Evolutionary conservation across 305 asterid genomes (phyloP).

Genomic region (Withania somnifera): DNA sequence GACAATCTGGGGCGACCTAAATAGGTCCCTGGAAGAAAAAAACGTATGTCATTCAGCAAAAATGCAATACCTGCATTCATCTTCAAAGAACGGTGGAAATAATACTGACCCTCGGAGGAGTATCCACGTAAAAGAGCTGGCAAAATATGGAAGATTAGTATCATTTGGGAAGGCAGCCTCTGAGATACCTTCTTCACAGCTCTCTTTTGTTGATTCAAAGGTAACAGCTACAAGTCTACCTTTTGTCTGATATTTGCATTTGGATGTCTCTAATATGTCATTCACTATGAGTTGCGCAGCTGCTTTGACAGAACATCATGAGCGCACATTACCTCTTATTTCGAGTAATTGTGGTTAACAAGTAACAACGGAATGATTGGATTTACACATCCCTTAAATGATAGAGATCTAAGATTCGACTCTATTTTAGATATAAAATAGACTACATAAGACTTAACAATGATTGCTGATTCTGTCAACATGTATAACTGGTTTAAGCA

Average conservation of each 20-base stretch:
- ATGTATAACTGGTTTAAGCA: not conserved
- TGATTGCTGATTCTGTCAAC: not conserved
- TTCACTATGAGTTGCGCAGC: not conserved
- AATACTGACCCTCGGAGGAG: not conserved
- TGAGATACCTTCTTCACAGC: constrained; percentile 42
- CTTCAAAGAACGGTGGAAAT: not conserved
- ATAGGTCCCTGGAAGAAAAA: constrained; percentile 79
- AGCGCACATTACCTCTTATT: not conserved
- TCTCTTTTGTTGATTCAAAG: constrained; percentile 25
- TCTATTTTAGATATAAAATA: not conserved
- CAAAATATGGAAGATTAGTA: constrained; percentile 61
- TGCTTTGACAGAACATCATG: not conserved
- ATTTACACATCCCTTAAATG: not conserved
- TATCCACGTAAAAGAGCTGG: constrained; percentile 26
- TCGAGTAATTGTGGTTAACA: not conserved
- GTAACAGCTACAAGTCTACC: constrained; percentile 12
- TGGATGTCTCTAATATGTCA: not conserved
- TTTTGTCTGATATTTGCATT: not conserved
- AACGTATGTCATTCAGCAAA: constrained; percentile 25
- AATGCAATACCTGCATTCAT: not conserved
- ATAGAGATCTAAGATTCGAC: not conserved
- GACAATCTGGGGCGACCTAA: constrained; percentile 72
- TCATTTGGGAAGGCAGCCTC: constrained; percentile 63
- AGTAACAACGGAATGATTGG: not conserved
- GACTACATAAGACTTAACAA: not conserved